phyloP scores from a whole-genome alignment of 345 rosid genomes.

The Eutrema heterophyllum region DNA sequence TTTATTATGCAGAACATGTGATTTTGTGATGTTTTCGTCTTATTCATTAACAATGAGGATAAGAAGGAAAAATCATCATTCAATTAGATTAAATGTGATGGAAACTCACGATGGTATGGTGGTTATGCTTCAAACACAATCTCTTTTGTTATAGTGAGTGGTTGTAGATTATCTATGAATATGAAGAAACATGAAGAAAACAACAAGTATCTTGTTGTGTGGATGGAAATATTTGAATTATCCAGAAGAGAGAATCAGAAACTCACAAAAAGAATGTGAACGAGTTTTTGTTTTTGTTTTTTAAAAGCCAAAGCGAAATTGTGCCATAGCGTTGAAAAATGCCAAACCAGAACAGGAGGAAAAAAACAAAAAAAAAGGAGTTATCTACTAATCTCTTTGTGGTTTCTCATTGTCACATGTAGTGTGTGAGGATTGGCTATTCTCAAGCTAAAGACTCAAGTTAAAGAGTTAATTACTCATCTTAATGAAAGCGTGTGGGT shows the following conservation, averaged over 20 bases:
- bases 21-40: not conserved
- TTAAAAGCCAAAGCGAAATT: not conserved
- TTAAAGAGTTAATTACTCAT: conserved; percentile 5
- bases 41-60: not conserved
- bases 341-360: conserved; percentile 11
- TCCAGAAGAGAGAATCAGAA: conserved; percentile 8
- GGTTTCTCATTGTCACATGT: conserved; percentile 24
- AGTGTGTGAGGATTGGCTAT: conserved; percentile 14
- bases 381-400: not conserved
- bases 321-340: not conserved
- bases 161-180: conserved; percentile 15
- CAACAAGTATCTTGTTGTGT: conserved; percentile 12
- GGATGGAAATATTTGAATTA: conserved; percentile 2
- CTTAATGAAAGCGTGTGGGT: conserved; percentile 19
- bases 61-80: not conserved
- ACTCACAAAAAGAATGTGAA: conserved; percentile 28
- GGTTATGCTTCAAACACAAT: not conserved
- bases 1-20: too few relatives aligned
- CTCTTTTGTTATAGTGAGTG: not conserved
- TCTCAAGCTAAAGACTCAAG: not conserved
- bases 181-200: conserved; percentile 1
- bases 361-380: not conserved
- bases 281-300: not conserved
- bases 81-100: not conserved
- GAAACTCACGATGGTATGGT: not conserved